These are phyloP conservation scores for Solanum rostratum DNA, from an alignment of 257 asterid genomes.

Conservation along the genomic window DNA sequence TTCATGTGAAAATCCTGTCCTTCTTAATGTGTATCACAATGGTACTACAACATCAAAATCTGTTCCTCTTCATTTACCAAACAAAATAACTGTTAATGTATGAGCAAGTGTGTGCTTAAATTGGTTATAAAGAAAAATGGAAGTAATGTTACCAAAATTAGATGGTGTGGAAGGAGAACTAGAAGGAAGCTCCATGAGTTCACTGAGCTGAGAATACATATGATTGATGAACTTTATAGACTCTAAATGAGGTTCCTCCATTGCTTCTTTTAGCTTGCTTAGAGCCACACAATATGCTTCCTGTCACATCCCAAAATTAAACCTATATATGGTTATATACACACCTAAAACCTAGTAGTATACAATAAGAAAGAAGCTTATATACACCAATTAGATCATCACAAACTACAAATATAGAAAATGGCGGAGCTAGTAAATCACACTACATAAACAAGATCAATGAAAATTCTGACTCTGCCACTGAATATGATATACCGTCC, in stretches of 20 bases:
- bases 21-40: too few relatives aligned
- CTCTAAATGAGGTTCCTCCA: conserved; percentile 43
- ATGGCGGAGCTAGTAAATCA: background rate
- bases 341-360: background rate
- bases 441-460: background rate
- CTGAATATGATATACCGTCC: background rate
- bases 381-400: background rate
- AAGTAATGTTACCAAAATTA: background rate
- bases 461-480: background rate
- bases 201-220: conserved; percentile 45
- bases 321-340: too few relatives aligned
- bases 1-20: background rate
- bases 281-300: conserved; percentile 35
- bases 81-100: background rate
- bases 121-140: background rate
- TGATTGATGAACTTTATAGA: conserved; percentile 37
- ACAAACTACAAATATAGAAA: background rate
- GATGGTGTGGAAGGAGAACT: background rate
- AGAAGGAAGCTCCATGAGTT: conserved; percentile 18
- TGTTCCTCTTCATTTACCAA: background rate
- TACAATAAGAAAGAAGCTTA: background rate
- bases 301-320: conserved; percentile 11
- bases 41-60: background rate
- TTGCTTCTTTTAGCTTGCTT: conserved; percentile 35
- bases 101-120: background rate